Base-by-base conservation (phyloP, 768 basidiomycete genomes). In the Lentinula sp. region DNA sequence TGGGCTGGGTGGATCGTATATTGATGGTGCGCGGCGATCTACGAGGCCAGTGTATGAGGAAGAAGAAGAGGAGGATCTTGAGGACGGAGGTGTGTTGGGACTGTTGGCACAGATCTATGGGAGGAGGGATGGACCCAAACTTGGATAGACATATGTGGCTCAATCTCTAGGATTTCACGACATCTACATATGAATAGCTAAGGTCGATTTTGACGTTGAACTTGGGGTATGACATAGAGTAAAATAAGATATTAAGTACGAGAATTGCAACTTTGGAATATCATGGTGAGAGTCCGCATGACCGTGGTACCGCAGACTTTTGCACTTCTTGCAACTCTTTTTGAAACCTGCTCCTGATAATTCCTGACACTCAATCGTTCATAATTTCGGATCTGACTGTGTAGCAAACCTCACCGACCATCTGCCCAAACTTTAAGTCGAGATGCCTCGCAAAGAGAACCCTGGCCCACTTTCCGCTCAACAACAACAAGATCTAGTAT, bases 51-150 rank as follows among this genome's bases (percentile, higher is more conserved):
- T 80, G 51, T 81, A 82, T 28, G 84, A 73, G 21, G 82, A 81
- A 15, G 80, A 87, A 49, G 85, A 85, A 10, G 89, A 87, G 4
- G 87, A 88, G 28, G 78, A 73, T 18, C 67, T 89, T 63, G 84
- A 84, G 67, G 92, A 95, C 72, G 91, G 84, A 0, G 94, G 95
- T 16, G 87, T 97, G 64, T 74, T 96, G 63, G 92, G 91, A 21
- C 69, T 97, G 64, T 70, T 97, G 66, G 88, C 91, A 46, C 88
- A 95, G 76, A 95, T 97, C 55, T 93, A 95, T 72, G 85, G 82
- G 50, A 77, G 81, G 65, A 78, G 76, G 63, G 83, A 84, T 51
- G 80, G 78, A 60, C 78, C 79, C 6, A 40, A 39, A 21, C 40
- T 56, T 15, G 55, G 55, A 43, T 56, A 37, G 23, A 15, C 35